Percentiles rank a stretch among this genome's conserved stretches.
Conservation (phyloP, 371 early-diverging fungal species). For the Syncephalastrum sp. region DNA sequence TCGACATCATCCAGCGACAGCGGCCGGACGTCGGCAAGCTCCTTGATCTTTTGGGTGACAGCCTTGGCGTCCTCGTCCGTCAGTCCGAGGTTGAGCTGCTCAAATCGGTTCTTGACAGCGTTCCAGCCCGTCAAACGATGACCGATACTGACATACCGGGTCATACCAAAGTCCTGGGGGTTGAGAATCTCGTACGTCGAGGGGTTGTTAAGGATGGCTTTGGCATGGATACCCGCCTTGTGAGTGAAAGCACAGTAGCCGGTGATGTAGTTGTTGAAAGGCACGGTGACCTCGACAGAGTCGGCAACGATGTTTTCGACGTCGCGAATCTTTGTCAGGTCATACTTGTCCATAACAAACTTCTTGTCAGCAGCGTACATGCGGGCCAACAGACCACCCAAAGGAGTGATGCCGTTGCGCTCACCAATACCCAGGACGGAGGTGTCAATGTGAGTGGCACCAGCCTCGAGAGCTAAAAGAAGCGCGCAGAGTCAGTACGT, state of each 20-base stretch:
- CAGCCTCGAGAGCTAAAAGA: conserved; percentile 79
- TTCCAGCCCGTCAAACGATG: conserved; percentile 98
- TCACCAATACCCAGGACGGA: conserved; percentile 96
- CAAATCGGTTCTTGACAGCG: conserved; percentile 94
- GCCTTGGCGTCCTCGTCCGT: conserved; percentile 88
- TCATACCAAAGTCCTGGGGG: conserved; percentile 96
- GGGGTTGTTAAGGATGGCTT: conserved; percentile 96
- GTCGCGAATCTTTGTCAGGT: conserved; percentile 84
- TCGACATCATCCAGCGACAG: conserved; percentile 39
- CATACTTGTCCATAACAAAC: conserved; percentile 87
- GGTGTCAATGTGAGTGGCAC: conserved; percentile 96
- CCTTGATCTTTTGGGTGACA: conserved; percentile 90
- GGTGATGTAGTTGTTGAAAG: conserved; percentile 97
- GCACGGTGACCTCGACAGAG: conserved; percentile 89
- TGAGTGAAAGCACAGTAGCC: conserved; percentile 96
- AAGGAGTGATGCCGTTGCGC: conserved; percentile 94
- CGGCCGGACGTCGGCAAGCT: conserved; percentile 78
- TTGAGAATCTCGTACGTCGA: conserved; percentile 93
- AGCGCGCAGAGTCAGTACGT: neutral
- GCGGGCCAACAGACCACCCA: conserved; percentile 89
- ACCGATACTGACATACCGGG: conserved; percentile 90
- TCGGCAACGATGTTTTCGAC: conserved; percentile 94
- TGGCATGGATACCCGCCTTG: conserved; percentile 98
- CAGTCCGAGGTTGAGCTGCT: conserved; percentile 77
- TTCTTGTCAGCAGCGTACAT: conserved; percentile 92